A percentile compares a stretch with the other conserved stretches of the same genome.
phyloP scores from a whole-genome alignment of 1,139 yeast genomes.

The Debaryomyces robertsiae region DNA sequence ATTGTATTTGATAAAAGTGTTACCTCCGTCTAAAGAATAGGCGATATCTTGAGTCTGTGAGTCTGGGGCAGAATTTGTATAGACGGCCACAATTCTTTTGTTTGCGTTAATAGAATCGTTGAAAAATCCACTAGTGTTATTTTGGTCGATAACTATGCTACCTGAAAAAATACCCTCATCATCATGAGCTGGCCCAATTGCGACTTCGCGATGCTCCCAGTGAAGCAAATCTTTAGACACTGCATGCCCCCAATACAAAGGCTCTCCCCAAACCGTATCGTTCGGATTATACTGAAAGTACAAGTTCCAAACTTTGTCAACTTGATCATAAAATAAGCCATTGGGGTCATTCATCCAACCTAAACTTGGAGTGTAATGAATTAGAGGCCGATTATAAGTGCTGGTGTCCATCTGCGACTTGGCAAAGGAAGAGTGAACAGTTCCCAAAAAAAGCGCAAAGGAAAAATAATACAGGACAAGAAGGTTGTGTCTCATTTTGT shows the following conservation, averaged over 20 bases:
- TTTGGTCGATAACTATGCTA: conserved; percentile 31
- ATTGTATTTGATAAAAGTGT: conserved; percentile 27
- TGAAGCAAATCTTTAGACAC: conserved; percentile 30
- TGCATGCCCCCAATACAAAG: conserved; percentile 39
- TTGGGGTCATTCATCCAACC: conserved; percentile 18
- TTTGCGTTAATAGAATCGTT: conserved; percentile 23
- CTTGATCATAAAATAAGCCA: conserved; percentile 15
- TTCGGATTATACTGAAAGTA: conserved; percentile 38
- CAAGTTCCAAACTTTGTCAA: conserved; percentile 21
- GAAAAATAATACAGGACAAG: background rate
- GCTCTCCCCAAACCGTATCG: conserved; percentile 26
- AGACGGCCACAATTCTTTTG: conserved; percentile 36
- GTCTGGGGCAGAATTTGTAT: conserved; percentile 26
- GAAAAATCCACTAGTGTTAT: conserved; percentile 38
- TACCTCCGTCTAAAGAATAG: conserved; percentile 38
- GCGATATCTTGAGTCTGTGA: conserved; percentile 32
- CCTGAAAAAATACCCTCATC: conserved; percentile 36
- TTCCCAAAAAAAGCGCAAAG: background rate
- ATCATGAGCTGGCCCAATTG: conserved; percentile 25
- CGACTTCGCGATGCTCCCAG: conserved; percentile 33
- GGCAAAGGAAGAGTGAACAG: background rate
- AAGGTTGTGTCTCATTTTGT: too few species aligned
- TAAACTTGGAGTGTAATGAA: conserved; percentile 8
- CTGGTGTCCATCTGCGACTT: background rate
- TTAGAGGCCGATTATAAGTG: conserved; percentile 6